These are phyloP conservation scores for Selaginella moellendorffii DNA, from an alignment of 75 land plant genomes.

Conservation along the genomic window DNA sequence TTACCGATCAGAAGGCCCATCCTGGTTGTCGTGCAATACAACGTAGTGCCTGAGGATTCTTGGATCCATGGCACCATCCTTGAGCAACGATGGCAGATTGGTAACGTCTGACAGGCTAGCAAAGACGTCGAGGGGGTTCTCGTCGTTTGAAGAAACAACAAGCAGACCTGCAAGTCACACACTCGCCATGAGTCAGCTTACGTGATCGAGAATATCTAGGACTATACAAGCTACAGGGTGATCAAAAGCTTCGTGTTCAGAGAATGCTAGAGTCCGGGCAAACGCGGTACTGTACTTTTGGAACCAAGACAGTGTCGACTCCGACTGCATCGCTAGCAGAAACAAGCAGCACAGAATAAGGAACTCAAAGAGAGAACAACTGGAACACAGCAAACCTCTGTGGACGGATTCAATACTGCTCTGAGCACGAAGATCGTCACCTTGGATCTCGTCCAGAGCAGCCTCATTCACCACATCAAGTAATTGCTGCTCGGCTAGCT, in stretches of 20 bases:
- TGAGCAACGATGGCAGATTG: slow-evolving; percentile 68
- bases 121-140: slow-evolving; percentile 61
- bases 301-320: slow-evolving; percentile 66
- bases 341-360: not conserved
- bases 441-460: slow-evolving; percentile 37
- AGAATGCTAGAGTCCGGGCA: slow-evolving; percentile 55
- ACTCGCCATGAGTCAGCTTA: too few relatives aligned
- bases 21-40: slow-evolving; percentile 80
- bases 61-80: slow-evolving; percentile 96
- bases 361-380: slow-evolving; percentile 10
- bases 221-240: slow-evolving; percentile 98
- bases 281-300: slow-evolving; percentile 65
- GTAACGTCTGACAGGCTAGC: slow-evolving; percentile 72
- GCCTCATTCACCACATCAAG: slow-evolving; percentile 49
- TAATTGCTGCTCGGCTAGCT: slow-evolving; percentile 61
- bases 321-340: slow-evolving; percentile 51
- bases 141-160: slow-evolving; percentile 89
- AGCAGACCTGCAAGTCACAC: slow-evolving; percentile 66
- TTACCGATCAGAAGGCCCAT: slow-evolving; percentile 67
- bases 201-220: too few relatives aligned
- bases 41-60: slow-evolving; percentile 74
- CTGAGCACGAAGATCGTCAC: slow-evolving; percentile 42
- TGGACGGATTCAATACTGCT: too few relatives aligned
- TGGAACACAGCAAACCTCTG: slow-evolving; percentile 27
- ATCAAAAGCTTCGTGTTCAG: slow-evolving; percentile 97